Percentiles rank a stretch among this genome's conserved stretches.
phyloP scores from a whole-genome alignment of 768 basidiomycete species.

The Suillus fuscotomentosus region DNA sequence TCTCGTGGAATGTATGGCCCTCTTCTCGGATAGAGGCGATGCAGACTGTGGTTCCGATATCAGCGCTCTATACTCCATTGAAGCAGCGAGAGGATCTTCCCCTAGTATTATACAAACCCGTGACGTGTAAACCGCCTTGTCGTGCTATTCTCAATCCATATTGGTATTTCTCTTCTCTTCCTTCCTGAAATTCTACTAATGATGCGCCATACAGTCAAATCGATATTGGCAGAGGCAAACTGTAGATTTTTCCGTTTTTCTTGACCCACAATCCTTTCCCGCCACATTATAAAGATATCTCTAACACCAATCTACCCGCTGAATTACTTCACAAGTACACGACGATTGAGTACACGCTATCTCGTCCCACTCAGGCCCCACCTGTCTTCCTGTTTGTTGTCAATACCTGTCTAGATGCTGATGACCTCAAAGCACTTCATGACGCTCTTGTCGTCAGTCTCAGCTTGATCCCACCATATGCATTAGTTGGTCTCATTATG shows the following conservation, averaged over 20 bases:
- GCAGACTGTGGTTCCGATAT: constrained; percentile 95
- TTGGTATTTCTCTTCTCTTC: constrained; percentile 56
- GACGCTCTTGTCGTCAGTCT: constrained; percentile 95
- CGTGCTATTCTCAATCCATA: constrained; percentile 97
- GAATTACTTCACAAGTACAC: constrained; percentile 98
- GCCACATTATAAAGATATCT: constrained; percentile 98
- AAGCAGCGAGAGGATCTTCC: constrained; percentile 94
- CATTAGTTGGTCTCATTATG: constrained; percentile 94
- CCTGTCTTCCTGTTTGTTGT: constrained; percentile 97
- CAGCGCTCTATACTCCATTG: constrained; percentile 95
- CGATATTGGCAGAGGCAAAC: constrained; percentile 88
- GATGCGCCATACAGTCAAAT: constrained; percentile 69
- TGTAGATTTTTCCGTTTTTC: constrained; percentile 99
- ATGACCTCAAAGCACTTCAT: constrained; percentile 92
- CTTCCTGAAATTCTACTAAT: constrained; percentile 2
- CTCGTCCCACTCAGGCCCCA: constrained; percentile 86
- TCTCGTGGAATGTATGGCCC: constrained; percentile 99
- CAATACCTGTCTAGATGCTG: constrained; percentile 94
- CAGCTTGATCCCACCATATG: constrained; percentile 89
- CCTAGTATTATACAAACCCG: constrained; percentile 95
- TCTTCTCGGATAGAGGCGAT: constrained; percentile 98
- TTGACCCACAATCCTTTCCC: constrained; percentile 96
- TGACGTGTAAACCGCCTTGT: constrained; percentile 97
- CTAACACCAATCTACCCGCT: constrained; percentile 92
- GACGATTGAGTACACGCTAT: constrained; percentile 97